Percentiles rank a stretch among this genome's conserved stretches.
Evolutionary conservation across 179 eudicot species (phyloP).

Genomic region (Gypsophila paniculata): DNA sequence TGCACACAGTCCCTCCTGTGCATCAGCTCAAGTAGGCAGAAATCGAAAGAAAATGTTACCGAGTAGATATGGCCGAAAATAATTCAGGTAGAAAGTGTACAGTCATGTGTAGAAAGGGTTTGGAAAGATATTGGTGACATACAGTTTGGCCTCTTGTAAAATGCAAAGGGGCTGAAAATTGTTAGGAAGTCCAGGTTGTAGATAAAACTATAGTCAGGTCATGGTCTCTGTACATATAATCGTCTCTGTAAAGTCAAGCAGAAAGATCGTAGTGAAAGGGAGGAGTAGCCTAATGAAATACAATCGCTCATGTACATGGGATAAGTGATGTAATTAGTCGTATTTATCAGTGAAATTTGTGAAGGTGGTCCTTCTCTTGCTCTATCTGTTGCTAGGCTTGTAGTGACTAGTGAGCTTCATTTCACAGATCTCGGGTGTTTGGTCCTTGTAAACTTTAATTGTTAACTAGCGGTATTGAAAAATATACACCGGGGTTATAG

Average conservation of each 20-base stretch:
- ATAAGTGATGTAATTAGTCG: constrained; percentile 14
- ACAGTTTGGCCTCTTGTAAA: neutral
- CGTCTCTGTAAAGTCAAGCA: no score
- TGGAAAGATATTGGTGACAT: constrained; percentile 7
- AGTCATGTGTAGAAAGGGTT: constrained; percentile 10
- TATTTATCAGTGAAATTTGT: constrained; percentile 8
- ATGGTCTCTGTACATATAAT: constrained; percentile 17
- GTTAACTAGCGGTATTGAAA: neutral
- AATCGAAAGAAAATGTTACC: constrained; percentile 12
- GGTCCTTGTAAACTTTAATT: neutral
- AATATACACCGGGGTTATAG: no score
- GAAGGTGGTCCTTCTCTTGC: neutral
- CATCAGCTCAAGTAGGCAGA: constrained; percentile 17
- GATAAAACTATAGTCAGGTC: constrained; percentile 9
- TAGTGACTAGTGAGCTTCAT: neutral
- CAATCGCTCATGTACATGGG: constrained; percentile 18
- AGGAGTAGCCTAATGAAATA: constrained; percentile 7
- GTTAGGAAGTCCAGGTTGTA: constrained; percentile 17
- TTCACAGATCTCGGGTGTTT: neutral
- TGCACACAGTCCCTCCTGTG: constrained; percentile 14
- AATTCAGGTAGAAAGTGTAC: constrained; percentile 13
- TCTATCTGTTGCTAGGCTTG: neutral
- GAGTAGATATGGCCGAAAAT: neutral
- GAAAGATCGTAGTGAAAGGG: no score
- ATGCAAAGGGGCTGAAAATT: constrained; percentile 14